Evolutionary conservation across 352 stramenopile species (phyloP).

Genomic region (Blastocystis sp.): DNA sequence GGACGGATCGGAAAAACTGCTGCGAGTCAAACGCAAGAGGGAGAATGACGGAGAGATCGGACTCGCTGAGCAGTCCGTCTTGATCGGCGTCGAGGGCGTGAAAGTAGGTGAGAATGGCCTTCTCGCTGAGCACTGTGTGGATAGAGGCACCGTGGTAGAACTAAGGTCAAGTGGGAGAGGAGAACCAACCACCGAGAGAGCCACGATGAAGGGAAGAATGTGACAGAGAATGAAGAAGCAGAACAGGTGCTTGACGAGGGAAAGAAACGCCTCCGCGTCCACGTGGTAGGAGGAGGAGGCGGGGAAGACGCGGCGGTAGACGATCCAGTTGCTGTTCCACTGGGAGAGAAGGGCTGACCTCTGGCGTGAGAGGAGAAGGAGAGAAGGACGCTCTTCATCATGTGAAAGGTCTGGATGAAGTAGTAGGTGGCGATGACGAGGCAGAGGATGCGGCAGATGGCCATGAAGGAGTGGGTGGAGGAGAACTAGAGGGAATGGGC

Average conservation of each 20-base stretch:
- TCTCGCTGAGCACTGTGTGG: constrained; percentile 9
- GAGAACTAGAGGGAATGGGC: not conserved
- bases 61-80: not conserved
- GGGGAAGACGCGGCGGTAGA: not conserved
- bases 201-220: not conserved
- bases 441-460: not conserved
- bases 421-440: not conserved
- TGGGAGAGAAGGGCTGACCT: not conserved
- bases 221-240: not conserved
- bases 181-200: not conserved
- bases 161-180: not conserved
- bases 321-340: constrained; percentile 8
- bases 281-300: not conserved
- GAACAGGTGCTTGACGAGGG: not conserved
- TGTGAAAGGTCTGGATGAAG: not conserved
- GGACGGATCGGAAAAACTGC: constrained; percentile 10
- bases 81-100: constrained; percentile 17
- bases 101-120: constrained; percentile 29
- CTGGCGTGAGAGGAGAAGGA: not conserved
- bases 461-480: not conserved
- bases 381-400: not conserved
- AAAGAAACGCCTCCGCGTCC: not conserved
- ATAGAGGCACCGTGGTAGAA: not conserved
- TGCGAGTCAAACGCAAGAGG: not conserved
- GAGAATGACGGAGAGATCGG: not conserved